Conservation (phyloP, 2,329 filamentous ascomycete species). For the Epichloe gansuensis region DNA sequence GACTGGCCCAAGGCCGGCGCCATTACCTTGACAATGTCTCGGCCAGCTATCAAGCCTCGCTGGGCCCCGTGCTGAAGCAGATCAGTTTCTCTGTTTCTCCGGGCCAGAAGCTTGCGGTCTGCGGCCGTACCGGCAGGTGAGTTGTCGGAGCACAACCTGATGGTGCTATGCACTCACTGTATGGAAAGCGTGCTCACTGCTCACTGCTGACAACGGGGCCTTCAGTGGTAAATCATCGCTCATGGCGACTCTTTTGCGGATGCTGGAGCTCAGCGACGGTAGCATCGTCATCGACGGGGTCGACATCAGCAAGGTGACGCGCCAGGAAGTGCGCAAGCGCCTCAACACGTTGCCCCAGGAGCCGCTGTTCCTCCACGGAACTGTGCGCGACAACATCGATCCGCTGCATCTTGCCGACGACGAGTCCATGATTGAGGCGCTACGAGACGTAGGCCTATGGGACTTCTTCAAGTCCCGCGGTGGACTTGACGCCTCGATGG, state of each 20-base stretch:
- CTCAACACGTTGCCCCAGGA: conserved; percentile 39
- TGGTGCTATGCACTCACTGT: too few relatives aligned
- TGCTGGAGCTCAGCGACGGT: conserved; percentile 30
- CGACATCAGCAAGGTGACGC: conserved; percentile 17
- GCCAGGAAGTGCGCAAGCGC: conserved; percentile 12
- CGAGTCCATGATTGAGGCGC: conserved; percentile 12
- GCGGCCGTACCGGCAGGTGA: too few relatives aligned
- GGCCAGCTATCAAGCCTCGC: too few relatives aligned
- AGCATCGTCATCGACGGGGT: conserved; percentile 33
- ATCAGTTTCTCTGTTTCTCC: too few relatives aligned
- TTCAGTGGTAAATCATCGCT: conserved; percentile 23
- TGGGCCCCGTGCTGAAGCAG: too few relatives aligned
- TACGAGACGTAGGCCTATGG: conserved; percentile 9
- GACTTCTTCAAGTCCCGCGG: neutral
- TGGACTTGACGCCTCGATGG: conserved; percentile 7
- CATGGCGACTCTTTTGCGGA: conserved; percentile 30
- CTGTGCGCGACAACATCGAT: conserved; percentile 36
- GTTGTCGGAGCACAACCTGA: too few relatives aligned
- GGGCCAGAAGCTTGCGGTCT: too few relatives aligned
- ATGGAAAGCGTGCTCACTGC: too few relatives aligned
- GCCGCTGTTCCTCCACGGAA: conserved; percentile 35
- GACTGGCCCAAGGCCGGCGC: conserved; percentile 15
- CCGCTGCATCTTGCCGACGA: conserved; percentile 25
- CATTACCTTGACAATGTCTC: conserved; percentile 6
- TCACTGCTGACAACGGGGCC: too few relatives aligned